phyloP scores from a whole-genome alignment of 78 protist genomes.

The Dictyostelium brefeldianum region DNA sequence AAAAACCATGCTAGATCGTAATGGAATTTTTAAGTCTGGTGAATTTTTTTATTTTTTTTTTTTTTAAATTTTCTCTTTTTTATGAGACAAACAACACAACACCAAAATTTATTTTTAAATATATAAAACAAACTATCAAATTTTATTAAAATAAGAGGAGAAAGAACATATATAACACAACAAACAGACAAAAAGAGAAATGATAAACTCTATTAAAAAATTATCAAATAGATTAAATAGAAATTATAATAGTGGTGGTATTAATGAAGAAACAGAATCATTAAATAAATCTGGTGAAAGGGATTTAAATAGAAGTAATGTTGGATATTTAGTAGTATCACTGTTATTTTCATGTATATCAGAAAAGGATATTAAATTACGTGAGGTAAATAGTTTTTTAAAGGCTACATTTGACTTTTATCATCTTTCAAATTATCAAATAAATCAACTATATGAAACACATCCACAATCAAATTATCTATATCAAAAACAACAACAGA shows the following conservation, averaged over 20 bases:
- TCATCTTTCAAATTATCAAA: slow-evolving; percentile 55
- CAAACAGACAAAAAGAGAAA: neutral
- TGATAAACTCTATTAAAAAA: slow-evolving; percentile 18
- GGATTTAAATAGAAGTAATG: slow-evolving; percentile 8
- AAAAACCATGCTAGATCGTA: too few relatives aligned
- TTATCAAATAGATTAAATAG: neutral
- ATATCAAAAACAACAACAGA: neutral
- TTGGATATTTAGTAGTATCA: slow-evolving; percentile 3
- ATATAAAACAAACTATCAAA: too few relatives aligned
- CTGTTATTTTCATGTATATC: slow-evolving; percentile 43
- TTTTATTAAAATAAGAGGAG: too few relatives aligned
- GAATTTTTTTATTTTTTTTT: too few relatives aligned
- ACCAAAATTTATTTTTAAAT: too few relatives aligned
- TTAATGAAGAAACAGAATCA: neutral
- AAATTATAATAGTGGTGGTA: neutral
- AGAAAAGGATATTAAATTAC: neutral
- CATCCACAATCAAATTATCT: slow-evolving; percentile 36
- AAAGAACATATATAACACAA: neutral
- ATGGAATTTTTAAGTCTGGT: too few relatives aligned
- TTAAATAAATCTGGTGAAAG: neutral
- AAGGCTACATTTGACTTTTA: slow-evolving; percentile 29
- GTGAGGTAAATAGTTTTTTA: slow-evolving; percentile 13
- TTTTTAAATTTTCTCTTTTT: too few relatives aligned
- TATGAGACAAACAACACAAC: too few relatives aligned
- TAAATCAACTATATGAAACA: slow-evolving; percentile 46